Evolutionary conservation across 768 basidiomycete genomes (phyloP), one percentile per base, ranked within the genome.

Genomic region (Chiua virens): DNA sequence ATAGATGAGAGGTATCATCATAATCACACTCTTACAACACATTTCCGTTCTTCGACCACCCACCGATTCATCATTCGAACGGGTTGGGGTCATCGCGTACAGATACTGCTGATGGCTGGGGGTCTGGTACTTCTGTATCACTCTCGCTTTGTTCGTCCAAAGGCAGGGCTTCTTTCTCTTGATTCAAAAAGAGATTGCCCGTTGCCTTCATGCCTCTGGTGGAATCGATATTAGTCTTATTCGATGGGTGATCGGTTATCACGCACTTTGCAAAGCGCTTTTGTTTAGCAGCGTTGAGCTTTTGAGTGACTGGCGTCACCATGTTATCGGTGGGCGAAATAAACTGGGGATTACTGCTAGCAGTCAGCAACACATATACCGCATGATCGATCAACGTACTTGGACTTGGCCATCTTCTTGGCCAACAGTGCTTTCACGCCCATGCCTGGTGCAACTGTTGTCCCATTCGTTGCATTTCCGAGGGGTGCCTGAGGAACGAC

Each of bases 301-400:
- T 98, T 72, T 94, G 88, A 7, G 94, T 90, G 67, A 84, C 85
- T 4, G 96, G 96, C 3, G 93, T 96, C 79, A 98, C 83, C 71
- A 98, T 78, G 66, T 89, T 91, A 70, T 99, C 96, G 9, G 96
- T 97, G 3, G 96, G 96, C 17, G 96, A 98, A 62, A 95, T 76
- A 64, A 82, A 92, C 30, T 82, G 83, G 20, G 91, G 87, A 68
- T 97, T 97, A 68, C 92, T 93, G 66, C 27, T 15, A 15, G 53
- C 17, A 34, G 46, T 59, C 60, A 55, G 49, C 32, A 44, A 30
- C 27, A 32, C 5, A 21, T 40, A 9, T 38, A 35, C 18, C 17
- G 14, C 25, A 28, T 44, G 30, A 25, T 28, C 27, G 28, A 32
- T 37, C 25, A 23, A 79, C 92, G 64, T 50, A 96, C 95, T 83